Percentiles rank a stretch among this genome's conserved stretches.
Conservation (phyloP, 305 asterid genomes). For the Plantago rigida region DNA sequence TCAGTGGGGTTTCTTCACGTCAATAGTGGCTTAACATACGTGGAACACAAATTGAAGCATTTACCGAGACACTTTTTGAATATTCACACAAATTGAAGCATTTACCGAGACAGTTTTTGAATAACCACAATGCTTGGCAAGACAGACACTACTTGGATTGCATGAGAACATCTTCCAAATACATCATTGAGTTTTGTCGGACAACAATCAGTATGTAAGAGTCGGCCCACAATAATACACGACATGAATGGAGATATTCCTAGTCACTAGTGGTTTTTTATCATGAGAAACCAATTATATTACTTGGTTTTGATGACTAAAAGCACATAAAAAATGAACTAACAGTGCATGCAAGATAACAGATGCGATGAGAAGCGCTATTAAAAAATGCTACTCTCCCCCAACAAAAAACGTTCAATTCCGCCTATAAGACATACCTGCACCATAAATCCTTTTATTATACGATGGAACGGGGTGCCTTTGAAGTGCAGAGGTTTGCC, state of each 20-base stretch:
- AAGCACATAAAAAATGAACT: neutral
- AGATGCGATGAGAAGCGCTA: conserved; percentile 1
- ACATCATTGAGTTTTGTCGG: neutral
- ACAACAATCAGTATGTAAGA: neutral
- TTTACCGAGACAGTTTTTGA: neutral
- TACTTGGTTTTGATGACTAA: conserved; percentile 1
- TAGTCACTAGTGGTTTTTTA: neutral
- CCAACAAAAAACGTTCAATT: neutral
- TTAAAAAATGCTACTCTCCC: conserved; percentile 13
- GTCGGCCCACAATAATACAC: neutral
- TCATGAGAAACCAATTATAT: conserved; percentile 15
- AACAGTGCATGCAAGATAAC: neutral
- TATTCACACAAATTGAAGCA: neutral
- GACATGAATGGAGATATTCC: neutral
- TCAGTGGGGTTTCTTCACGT: no score
- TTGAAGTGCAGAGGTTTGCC: conserved; percentile 90
- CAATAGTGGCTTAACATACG: no score
- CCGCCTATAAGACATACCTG: conserved; percentile 51
- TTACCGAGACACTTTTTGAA: no score
- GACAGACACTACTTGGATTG: neutral
- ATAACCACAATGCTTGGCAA: neutral
- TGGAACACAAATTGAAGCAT: no score
- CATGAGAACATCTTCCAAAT: neutral
- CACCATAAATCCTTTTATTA: conserved; percentile 90
- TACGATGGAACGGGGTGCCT: conserved; percentile 79